Evolutionary conservation across 495 filamentous ascomycete genomes (phyloP), one percentile per base, ranked within the genome.

Genomic region (Cudoniella acicularis): DNA sequence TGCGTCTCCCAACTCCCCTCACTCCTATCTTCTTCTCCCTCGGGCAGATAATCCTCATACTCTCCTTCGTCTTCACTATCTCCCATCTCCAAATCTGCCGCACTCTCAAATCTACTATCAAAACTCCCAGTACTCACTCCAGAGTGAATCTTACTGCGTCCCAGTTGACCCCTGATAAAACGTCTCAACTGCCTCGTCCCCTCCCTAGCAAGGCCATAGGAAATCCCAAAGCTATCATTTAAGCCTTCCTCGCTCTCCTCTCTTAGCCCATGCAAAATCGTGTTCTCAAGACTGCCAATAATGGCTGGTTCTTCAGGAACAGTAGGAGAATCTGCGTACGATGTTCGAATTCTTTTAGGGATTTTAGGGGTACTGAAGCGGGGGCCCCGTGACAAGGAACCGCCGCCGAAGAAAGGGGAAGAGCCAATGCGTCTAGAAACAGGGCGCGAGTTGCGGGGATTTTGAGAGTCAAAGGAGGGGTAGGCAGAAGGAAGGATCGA

Each of bases 1-100:
- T 59, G 51, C 1, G 62, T 64, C 45, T 64, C 53, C 62, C 62
- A 60, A 40, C 62, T 60, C 9, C 53, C 53, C n/a, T 64, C 62
- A 23, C 20, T 24, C n/a, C 40, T 52, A 21, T 51, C 20, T 17
- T 40, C 45, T 3, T 61, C 59, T 17, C n/a, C n/a, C n/a, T n/a
- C n/a, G n/a, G 21, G 51, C 1, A 52, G 46, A 52, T 61, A 49
- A 42, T 61, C 54, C 10, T 55, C 54, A 21, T 22, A 54, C 51
- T 47, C 48, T 4, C 18, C 25, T 25, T 22, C 26, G n/a, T n/a
- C n/a, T n/a, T n/a, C n/a, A n/a, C n/a, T n/a, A n/a, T 13, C 27
- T 8, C 20, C 18, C 16, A 3, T 57, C 27, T 53, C 54, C 18
- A 30, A 20, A 10, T 40, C 16, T 25, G 21, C n/a, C 3, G 59